Evolutionary conservation across 495 filamentous ascomycete species (phyloP).

Genomic region (Neurospora sp.): DNA sequence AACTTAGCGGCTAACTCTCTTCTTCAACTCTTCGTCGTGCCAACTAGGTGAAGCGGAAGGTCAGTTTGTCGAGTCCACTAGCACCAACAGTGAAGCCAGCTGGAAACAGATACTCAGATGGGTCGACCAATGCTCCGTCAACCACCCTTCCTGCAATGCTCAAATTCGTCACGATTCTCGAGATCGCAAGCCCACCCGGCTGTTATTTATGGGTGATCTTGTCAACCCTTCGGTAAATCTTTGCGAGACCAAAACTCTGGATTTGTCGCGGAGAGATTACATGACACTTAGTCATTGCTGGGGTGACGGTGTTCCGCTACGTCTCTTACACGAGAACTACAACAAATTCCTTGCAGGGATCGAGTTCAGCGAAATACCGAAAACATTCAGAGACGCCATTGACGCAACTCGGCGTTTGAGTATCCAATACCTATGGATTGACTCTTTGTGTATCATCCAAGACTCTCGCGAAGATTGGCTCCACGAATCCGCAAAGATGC

Average conservation of each 20-base stretch:
- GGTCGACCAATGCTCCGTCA: neutral
- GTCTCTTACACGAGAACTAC: neutral
- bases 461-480: conserved; percentile 22
- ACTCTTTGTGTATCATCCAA: conserved; percentile 28
- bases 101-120: neutral
- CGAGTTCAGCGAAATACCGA: neutral
- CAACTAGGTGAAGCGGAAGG: neutral
- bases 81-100: neutral
- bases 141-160: neutral
- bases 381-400: conserved; percentile 8
- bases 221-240: neutral
- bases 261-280: neutral
- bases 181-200: neutral
- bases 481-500: conserved; percentile 19
- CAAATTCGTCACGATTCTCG: neutral
- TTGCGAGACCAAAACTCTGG: neutral
- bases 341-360: neutral
- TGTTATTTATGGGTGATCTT: neutral
- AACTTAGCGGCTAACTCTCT: neutral
- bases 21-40: neutral
- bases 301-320: neutral
- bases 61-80: neutral
- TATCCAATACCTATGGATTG: conserved; percentile 27
- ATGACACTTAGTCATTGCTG: neutral
- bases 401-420: conserved; percentile 1